A percentile compares a stretch with the other conserved stretches of the same genome.
These are phyloP conservation scores for Saccharomycopsis javanensis DNA, from an alignment of 805 yeast genomes.

Conservation along the genomic window DNA sequence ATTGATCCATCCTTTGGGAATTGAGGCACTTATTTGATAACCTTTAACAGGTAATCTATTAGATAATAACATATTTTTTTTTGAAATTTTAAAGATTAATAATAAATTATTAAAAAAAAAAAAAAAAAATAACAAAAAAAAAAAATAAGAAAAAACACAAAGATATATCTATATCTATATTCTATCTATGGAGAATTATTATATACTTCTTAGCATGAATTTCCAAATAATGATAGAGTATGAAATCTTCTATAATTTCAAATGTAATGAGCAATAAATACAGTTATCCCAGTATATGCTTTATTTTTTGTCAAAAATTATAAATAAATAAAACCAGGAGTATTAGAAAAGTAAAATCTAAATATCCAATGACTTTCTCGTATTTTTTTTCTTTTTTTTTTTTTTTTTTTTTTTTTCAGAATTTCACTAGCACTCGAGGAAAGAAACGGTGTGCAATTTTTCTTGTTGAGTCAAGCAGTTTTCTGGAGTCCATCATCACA, in stretches of 20 bases:
- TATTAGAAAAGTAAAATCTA: too few relatives aligned
- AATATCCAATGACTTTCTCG: too few relatives aligned
- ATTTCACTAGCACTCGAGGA: not conserved
- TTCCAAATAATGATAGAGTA: too few relatives aligned
- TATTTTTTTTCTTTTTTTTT: not conserved
- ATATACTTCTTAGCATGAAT: too few relatives aligned
- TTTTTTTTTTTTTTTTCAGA: constrained; percentile 11
- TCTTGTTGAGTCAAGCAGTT: not conserved
- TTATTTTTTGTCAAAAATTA: too few relatives aligned
- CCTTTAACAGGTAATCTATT: not conserved
- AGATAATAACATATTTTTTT: not conserved
- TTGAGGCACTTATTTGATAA: not conserved
- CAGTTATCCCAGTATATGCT: too few relatives aligned
- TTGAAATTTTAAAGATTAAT: not conserved
- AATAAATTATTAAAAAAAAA: not conserved
- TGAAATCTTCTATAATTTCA: too few relatives aligned
- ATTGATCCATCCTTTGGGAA: not conserved
- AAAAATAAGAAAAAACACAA: not conserved
- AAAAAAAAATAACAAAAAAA: not conserved
- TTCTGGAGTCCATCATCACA: not conserved
- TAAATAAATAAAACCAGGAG: too few relatives aligned
- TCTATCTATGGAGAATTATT: too few relatives aligned
- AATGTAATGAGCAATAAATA: too few relatives aligned
- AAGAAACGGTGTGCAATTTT: constrained; percentile 1
- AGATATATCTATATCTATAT: not conserved